Conservation (phyloP, 1,139 yeast species). For the Meyerozyma smithsonii region DNA sequence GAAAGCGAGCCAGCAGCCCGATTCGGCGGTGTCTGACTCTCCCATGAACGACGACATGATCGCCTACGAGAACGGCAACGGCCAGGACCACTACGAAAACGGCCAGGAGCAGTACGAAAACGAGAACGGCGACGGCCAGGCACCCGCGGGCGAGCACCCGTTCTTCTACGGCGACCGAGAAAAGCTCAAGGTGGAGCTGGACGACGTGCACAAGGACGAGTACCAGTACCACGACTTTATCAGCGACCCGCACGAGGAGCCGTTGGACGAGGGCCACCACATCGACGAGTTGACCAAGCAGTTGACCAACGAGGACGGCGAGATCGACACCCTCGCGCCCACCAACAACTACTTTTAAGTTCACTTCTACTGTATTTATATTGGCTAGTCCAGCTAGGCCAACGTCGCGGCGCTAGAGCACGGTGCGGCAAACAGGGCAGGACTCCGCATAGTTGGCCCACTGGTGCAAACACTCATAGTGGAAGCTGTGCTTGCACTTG, state of each 20-base stretch:
- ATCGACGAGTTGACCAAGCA: conserved; percentile 5
- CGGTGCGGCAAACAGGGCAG: conserved; percentile 1
- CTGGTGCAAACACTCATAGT: neutral
- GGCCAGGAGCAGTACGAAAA: conserved; percentile 5
- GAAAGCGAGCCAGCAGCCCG: conserved; percentile 20
- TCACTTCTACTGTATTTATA: conserved; percentile 1
- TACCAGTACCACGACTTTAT: conserved; percentile 4
- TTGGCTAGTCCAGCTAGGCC: neutral
- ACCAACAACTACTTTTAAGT: neutral
- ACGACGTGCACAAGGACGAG: neutral
- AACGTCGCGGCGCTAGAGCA: neutral
- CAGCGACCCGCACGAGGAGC: conserved; percentile 4
- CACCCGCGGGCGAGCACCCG: neutral
- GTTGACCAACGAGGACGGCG: conserved; percentile 2
- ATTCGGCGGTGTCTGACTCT: conserved; percentile 3
- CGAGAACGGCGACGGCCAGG: conserved; percentile 3
- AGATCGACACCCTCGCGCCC: conserved; percentile 3
- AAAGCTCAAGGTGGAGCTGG: neutral
- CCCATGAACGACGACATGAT: conserved; percentile 3
- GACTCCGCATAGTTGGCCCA: conserved; percentile 1
- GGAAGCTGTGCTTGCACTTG: conserved; percentile 1
- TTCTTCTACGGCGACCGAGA: conserved; percentile 1
- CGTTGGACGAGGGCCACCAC: conserved; percentile 1
- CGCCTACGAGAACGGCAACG: conserved; percentile 3
- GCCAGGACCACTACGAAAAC: neutral